Conservation (phyloP, 2,329 filamentous ascomycete species). For the Zasmidium cellare region DNA sequence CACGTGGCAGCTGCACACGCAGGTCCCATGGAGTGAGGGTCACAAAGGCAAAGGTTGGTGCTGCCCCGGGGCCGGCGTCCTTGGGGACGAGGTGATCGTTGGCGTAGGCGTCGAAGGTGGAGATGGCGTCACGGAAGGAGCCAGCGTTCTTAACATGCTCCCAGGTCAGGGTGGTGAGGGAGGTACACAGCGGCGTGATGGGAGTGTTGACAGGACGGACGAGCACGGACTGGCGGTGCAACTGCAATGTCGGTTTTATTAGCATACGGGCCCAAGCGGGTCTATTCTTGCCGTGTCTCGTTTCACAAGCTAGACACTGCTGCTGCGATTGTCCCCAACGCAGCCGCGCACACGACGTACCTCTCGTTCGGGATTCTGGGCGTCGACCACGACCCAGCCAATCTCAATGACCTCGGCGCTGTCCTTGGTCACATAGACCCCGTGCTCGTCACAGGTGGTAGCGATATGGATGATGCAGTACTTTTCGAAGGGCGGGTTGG, state of each 20-base stretch:
- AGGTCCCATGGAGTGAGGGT: constrained; percentile 98
- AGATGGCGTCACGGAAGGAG: constrained; percentile 94
- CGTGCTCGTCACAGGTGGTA: constrained; percentile 98
- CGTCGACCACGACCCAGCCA: constrained; percentile 77
- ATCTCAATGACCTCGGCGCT: constrained; percentile 99
- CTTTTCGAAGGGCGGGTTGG: constrained; percentile 64
- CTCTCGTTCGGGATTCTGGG: constrained; percentile 36
- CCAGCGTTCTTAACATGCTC: constrained; percentile 97
- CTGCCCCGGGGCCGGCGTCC: constrained; percentile 58
- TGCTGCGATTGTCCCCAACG: constrained; percentile 17
- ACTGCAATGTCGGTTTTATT: constrained; percentile 52
- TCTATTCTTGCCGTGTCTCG: constrained; percentile 23
- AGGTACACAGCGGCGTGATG: constrained; percentile 97
- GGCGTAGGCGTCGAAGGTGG: constrained; percentile 90
- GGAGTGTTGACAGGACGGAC: constrained; percentile 99
- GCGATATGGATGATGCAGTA: constrained; percentile 98
- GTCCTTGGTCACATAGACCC: constrained; percentile 98
- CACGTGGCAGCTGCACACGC: constrained; percentile 92
- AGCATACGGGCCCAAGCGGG: constrained; percentile 21
- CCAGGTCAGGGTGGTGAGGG: constrained; percentile 96
- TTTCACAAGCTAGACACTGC: constrained; percentile 19
- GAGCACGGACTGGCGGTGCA: constrained; percentile 91
- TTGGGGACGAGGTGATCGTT: constrained; percentile 87
- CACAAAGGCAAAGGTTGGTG: constrained; percentile 87
- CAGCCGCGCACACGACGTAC: constrained; percentile 27